Evolutionary conservation across 768 basidiomycete genomes (phyloP), one percentile per base, ranked within the genome.

Genomic region (Leccinum sublutescens): DNA sequence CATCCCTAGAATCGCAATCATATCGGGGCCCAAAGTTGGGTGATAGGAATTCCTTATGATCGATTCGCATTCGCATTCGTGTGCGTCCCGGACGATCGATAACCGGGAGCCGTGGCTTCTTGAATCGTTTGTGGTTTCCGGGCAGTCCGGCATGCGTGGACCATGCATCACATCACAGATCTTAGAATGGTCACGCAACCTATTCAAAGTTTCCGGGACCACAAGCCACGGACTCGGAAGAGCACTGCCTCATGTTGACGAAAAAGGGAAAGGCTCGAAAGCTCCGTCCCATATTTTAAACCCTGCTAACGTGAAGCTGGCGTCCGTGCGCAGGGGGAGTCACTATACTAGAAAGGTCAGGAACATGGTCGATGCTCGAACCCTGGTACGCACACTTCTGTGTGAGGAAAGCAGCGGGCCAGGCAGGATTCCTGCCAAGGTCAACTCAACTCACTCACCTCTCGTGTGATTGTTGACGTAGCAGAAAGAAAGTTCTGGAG

Each of bases 261-360:
- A 51, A 38, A 47, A 56, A 55, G 25, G 21, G 8, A 31, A 14
- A 36, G 17, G 33, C 33, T 40, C 25, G 36, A 21, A 38, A 27
- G 52, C 23, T 36, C 27, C 14, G 27, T 23, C 45, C 19, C 15
- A 31, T 21, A 14, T 48, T 50, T 27, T 51, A 50, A 48, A 23
- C 53, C 27, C 14, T 48, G 58, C 47, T 57, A 55, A 71, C 62
- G 62, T 70, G 68, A 70, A 33, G 31, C 50, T 50, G 64, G 52
- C 59, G 33, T 56, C 33, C 51, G 17, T 48, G 50, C 21, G 45
- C 51, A 25, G 2, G 21, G 53, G 33, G 11, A 21, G 36, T 55
- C 53, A 57, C 21, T 25, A 9, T 33, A 33, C 21, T 49, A 43
- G 47, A 56, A 56, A 47, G 19, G 19, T 48, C 53, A 60, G 56